These are phyloP conservation scores for Pseudoscleropodium purum DNA, from an alignment of 225 moss, liverwort and hornwort species.

Conservation along the genomic window DNA sequence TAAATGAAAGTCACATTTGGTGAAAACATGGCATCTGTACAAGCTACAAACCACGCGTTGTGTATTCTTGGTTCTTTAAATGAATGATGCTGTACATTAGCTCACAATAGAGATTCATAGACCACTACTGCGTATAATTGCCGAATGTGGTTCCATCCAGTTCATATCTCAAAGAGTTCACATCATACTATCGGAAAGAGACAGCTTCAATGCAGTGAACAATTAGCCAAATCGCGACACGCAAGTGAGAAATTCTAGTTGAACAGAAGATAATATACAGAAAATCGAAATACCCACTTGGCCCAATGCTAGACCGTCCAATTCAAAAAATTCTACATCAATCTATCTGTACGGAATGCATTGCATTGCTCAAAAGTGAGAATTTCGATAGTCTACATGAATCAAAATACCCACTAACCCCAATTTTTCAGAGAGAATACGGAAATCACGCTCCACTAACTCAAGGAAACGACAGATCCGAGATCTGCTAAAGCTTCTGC, in stretches of 20 bases:
- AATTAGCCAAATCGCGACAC: not conserved
- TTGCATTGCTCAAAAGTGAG: not conserved
- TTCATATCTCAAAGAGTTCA: not conserved
- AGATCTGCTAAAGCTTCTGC: not conserved
- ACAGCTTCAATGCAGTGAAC: not conserved
- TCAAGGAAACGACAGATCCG: not conserved
- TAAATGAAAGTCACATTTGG: not conserved
- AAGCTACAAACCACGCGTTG: not conserved
- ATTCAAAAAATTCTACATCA: not conserved
- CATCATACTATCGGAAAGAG: not conserved
- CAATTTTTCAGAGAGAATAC: not conserved
- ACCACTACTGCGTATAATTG: not conserved
- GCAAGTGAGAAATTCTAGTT: not conserved
- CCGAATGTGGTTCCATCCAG: not conserved
- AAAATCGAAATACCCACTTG: not conserved
- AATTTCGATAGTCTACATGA: not conserved
- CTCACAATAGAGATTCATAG: not conserved
- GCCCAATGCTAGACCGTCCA: not conserved
- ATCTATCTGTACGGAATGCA: not conserved
- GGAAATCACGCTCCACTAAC: not conserved
- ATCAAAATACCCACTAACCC: not conserved
- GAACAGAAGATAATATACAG: not conserved
- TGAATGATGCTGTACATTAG: no score
- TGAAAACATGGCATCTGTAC: not conserved
- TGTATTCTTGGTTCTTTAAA: not conserved